Conservation (phyloP, 192 early-diverging fungal genomes). For the Phlyctochytrium planicorne region DNA sequence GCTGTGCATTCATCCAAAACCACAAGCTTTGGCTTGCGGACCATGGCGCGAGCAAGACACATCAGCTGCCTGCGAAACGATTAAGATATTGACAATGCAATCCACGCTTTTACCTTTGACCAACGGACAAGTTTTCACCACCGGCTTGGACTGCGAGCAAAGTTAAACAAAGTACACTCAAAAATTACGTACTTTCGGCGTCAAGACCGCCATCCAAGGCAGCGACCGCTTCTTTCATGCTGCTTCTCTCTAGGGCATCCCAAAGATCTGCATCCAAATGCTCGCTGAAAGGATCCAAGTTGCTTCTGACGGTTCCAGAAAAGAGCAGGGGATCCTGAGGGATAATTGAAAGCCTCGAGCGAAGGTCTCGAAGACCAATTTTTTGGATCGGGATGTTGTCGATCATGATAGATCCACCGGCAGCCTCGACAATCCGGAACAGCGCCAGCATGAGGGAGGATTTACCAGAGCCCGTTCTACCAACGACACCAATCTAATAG, state of each 20-base stretch:
- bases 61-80: conserved; percentile 57
- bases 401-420: conserved; percentile 60
- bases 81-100: too few relatives aligned
- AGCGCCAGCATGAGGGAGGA: conserved; percentile 39
- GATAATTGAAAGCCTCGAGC: conserved; percentile 43
- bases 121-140: conserved; percentile 46
- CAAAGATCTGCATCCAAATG: conserved; percentile 45
- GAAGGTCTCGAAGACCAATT: conserved; percentile 33
- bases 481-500: conserved; percentile 33
- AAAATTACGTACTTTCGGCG: conserved; percentile 8
- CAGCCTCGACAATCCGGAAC: conserved; percentile 44
- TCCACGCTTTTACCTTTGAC: conserved; percentile 55
- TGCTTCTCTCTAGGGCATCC: conserved; percentile 37
- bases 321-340: conserved; percentile 62
- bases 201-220: conserved; percentile 39
- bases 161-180: not conserved
- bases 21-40: conserved; percentile 45
- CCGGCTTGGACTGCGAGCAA: conserved; percentile 34
- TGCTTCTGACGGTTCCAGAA: conserved; percentile 45
- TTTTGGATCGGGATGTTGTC: conserved; percentile 66
- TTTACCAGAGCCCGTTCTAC: conserved; percentile 55
- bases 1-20: conserved; percentile 60
- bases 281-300: conserved; percentile 54
- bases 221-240: conserved; percentile 38
- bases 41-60: conserved; percentile 55